phyloP scores from a whole-genome alignment of 106 monocot species.

The Chionographis japonica region DNA sequence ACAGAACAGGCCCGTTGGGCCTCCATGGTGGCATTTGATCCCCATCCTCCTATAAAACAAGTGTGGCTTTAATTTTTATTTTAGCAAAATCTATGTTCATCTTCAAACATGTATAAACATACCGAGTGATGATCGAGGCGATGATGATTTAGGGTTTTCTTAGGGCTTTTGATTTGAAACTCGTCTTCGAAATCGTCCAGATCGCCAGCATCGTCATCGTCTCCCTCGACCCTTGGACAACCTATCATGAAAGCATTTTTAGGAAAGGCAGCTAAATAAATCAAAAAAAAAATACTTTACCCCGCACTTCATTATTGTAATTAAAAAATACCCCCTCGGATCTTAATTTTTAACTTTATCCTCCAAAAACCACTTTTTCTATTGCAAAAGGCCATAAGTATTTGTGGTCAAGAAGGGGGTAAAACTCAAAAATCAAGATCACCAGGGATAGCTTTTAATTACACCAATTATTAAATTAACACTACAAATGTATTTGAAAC shows the following conservation, averaged over 20 bases:
- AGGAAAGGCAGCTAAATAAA: not conserved
- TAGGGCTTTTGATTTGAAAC: slow-evolving; percentile 49
- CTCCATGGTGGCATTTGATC: slow-evolving; percentile 44
- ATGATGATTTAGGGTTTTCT: slow-evolving; percentile 15
- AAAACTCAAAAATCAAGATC: no score
- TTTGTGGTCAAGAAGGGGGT: no score
- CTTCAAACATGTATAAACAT: not conserved
- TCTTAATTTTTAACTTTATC: no score
- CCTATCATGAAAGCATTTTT: slow-evolving; percentile 19
- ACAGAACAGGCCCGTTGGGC: slow-evolving; percentile 26
- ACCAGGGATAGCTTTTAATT: no score
- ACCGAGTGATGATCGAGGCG: slow-evolving; percentile 38
- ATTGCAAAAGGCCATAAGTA: no score
- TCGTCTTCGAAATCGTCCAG: slow-evolving; percentile 65
- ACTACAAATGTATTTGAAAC: no score
- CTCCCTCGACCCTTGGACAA: slow-evolving; percentile 63
- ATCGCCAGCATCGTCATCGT: slow-evolving; percentile 60
- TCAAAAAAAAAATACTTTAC: no score
- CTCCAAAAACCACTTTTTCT: no score
- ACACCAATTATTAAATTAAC: no score
- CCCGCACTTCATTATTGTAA: no score
- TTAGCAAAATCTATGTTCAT: not conserved
- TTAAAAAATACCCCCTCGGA: no score
- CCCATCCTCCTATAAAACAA: slow-evolving; percentile 39
- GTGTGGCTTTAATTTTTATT: not conserved